Evolutionary conservation across 2,329 filamentous ascomycete genomes (phyloP), one percentile per base, ranked within the genome.

Genomic region (Arthrobotrys musiformis): DNA sequence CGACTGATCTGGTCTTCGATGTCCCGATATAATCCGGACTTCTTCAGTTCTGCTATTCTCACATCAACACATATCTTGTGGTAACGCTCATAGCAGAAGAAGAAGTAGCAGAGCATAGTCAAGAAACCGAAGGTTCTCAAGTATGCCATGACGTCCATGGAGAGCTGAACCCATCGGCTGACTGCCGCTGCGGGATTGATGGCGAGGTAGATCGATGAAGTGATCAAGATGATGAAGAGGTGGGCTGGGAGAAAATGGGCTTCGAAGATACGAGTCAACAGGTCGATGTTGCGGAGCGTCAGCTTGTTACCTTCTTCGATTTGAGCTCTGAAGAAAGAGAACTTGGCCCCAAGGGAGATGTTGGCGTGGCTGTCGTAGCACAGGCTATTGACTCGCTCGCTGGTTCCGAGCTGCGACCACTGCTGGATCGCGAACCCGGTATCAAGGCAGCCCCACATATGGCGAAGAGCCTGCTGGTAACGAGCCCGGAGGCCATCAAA

Each of bases 401-500:
- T 66, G 85, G 85, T 86, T 87, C 89, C 80, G 89, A 86, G 81
- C 87, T 87, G n/a, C 85, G 84, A 4, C 86, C 83, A 81, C 88
- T 88, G 68, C 88, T 66, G 86, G 74, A 91, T 83, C 9, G 89
- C 88, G 80, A 88, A 92, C 1, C 90, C 90, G 15, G 88, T 89
- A 81, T 92, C 90, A 19, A 92, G 84, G 73, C 89, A 88, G 80
- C 90, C 90, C 90, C 90, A 92, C 90, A 92, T 92, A 83, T 92
- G 90, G 78, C 91, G 87, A 66, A 92, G 83, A 52, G 90, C 90
- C 83, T 93, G 91, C 82, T 89, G 90, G 82, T 92, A 92, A 22
- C 91, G 89, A 22, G 90, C 90, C 40, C 84, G 82, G 80, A 90
- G 86, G 78, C 91, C 90, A 46, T 86, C 85, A 56, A 87, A 82